Evolutionary conservation across 768 basidiomycete genomes (phyloP).

Genomic region (Calocybe gangraenosa): DNA sequence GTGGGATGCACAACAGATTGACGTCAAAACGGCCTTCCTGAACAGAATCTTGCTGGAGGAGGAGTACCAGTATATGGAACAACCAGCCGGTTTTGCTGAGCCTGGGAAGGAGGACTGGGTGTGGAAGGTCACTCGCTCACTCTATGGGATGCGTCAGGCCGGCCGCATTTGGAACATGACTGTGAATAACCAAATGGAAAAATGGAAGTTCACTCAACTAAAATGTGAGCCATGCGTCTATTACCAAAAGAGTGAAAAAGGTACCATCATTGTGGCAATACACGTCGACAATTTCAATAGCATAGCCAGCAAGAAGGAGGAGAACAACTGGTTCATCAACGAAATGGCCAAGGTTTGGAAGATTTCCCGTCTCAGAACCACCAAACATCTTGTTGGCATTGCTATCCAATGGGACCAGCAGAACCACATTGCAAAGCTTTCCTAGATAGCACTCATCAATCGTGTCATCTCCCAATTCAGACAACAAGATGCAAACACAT

Average conservation of each 20-base stretch:
- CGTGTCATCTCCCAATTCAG: not conserved
- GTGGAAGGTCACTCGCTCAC: not conserved
- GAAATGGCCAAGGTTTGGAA: no score
- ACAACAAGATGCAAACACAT: not conserved
- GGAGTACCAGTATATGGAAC: constrained; percentile 8
- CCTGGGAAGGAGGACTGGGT: constrained; percentile 13
- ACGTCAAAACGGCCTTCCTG: constrained; percentile 10
- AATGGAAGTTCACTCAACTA: no score
- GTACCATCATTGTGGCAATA: no score
- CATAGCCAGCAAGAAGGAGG: no score
- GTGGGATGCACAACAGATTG: constrained; percentile 33
- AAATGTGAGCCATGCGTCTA: no score
- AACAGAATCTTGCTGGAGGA: constrained; percentile 3
- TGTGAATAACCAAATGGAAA: no score
- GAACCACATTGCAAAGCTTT: not conserved
- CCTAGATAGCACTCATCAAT: not conserved
- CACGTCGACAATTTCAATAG: not conserved
- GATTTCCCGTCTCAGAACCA: no score
- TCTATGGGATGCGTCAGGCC: no score
- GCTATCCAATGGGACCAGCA: not conserved
- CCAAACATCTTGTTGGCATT: no score
- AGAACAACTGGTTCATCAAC: no score
- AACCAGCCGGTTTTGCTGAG: constrained; percentile 24
- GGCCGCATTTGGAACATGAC: no score
- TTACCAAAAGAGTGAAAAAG: no score